Evolutionary conservation across 2,329 filamentous ascomycete species (phyloP).

Genomic region (Thielaviopsis cerberus): DNA sequence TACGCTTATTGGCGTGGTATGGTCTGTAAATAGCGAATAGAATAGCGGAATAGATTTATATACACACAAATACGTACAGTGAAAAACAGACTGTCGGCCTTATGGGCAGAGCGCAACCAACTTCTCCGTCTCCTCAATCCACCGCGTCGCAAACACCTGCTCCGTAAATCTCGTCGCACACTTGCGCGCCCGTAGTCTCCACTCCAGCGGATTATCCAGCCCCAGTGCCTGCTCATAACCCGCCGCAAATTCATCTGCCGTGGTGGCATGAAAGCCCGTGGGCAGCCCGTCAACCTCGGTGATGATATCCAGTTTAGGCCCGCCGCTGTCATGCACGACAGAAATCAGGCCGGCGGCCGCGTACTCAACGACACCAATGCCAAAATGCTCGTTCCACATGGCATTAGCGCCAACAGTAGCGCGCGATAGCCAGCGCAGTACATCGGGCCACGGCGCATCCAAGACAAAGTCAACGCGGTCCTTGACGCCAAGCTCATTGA

Average conservation of each 20-base stretch:
- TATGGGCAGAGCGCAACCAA: slow-evolving; percentile 35
- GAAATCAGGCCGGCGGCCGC: slow-evolving; percentile 84
- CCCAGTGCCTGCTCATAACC: slow-evolving; percentile 62
- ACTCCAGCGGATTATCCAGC: slow-evolving; percentile 51
- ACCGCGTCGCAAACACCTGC: slow-evolving; percentile 62
- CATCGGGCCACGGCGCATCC: slow-evolving; percentile 75
- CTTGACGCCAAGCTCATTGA: slow-evolving; percentile 70
- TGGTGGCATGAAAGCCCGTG: slow-evolving; percentile 74
- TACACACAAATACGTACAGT: no score
- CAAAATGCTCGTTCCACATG: slow-evolving; percentile 99
- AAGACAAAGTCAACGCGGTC: slow-evolving; percentile 73
- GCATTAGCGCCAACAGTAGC: slow-evolving; percentile 81
- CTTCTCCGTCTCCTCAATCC: slow-evolving; percentile 56
- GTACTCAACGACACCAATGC: slow-evolving; percentile 95
- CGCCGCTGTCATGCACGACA: slow-evolving; percentile 84
- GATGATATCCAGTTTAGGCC: slow-evolving; percentile 86
- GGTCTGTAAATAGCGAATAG: no score
- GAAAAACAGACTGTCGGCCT: background rate
- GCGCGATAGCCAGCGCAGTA: slow-evolving; percentile 58
- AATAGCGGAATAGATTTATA: no score
- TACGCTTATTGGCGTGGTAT: no score
- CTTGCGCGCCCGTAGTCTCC: slow-evolving; percentile 55
- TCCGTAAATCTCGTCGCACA: slow-evolving; percentile 78
- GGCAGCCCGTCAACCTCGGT: slow-evolving; percentile 57
- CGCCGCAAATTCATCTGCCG: slow-evolving; percentile 57